A percentile compares a stretch with the other conserved stretches of the same genome.
phyloP scores from a whole-genome alignment of 495 filamentous ascomycete genomes.

The Penicillium bialowiezense region DNA sequence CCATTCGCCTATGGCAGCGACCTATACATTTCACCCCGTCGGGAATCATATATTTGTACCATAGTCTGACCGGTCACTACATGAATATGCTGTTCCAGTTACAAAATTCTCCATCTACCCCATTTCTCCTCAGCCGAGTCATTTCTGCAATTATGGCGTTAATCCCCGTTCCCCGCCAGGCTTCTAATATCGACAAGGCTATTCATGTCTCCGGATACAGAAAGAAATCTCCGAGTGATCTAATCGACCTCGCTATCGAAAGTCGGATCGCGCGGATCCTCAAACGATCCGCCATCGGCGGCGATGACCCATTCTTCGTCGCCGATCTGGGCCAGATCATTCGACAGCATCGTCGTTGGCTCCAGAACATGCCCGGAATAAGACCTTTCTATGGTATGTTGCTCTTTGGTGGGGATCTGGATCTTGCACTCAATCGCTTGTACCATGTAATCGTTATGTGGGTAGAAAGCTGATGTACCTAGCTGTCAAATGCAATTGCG shows the following conservation, averaged over 20 bases:
- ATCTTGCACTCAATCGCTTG: too few relatives aligned
- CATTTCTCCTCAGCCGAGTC: conserved; percentile 1
- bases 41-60: background rate
- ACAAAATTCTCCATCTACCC: background rate
- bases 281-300: conserved; percentile 4
- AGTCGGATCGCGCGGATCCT: conserved; percentile 5
- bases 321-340: conserved; percentile 21
- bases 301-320: conserved; percentile 26
- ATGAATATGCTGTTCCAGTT: conserved; percentile 7
- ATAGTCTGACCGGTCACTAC: background rate
- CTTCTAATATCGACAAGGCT: background rate
- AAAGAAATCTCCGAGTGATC: background rate
- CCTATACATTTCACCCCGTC: background rate
- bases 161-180: background rate
- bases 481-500: conserved; percentile 40
- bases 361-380: conserved; percentile 13
- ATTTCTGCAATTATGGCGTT: conserved; percentile 8
- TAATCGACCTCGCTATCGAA: conserved; percentile 18
- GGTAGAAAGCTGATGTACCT: background rate
- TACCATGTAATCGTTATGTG: background rate
- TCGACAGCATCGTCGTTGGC: conserved; percentile 12
- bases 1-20: background rate
- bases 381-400: conserved; percentile 24
- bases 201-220: background rate
- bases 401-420: too few relatives aligned